Base-by-base conservation (phyloP, 257 asterid species). In the Eustoma russellianum region DNA sequence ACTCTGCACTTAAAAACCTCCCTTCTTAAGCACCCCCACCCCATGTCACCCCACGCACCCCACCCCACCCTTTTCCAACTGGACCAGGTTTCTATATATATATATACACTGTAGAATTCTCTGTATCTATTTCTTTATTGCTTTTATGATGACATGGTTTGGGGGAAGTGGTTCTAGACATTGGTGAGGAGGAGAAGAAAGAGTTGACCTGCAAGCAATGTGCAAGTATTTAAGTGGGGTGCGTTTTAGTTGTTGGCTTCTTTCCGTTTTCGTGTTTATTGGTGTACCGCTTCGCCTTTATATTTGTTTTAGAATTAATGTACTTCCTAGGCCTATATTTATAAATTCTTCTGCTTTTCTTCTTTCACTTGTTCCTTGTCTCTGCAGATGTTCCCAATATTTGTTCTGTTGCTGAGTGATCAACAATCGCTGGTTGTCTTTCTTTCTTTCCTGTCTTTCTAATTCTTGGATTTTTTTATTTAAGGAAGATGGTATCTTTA, bases 351-450 rank as follows among this genome's bases (percentile, higher is more conserved):
- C 24, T 30, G 16, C 52, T 41, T 53, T 46, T 43, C 48, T 53
- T 14, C 13, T 28, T n/a, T 24, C 50, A 44, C 45, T 17, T 16
- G 9, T 43, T 17, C 16, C 10, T 40, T 17, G 38, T 59, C 41
- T 16, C 48, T 60, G 17, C 59, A 54, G 34, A 33, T 19, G 18
- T 44, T 56, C 56, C 41, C 13, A 11, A 5, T 11, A 11, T 57
- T 13, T 56, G 54, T 40, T 44, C 46, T 33, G 16, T 40, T 40
- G 58, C 48, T 52, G 34, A 49, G 9, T 35, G 41, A 35, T 38
- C 30, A 24, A 46, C 17, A 60, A 48, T 34, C 59, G 28, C n/a
- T 43, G 72, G 66, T 61, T 11, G 50, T 61, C 59, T 49, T 58
- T 50, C 57, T 56, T 62, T 50, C 55, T 15, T 51, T 40, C 47